These are phyloP conservation scores for Posidonia oceanica DNA, from an alignment of 116 monocot species.

Conservation along the genomic window DNA sequence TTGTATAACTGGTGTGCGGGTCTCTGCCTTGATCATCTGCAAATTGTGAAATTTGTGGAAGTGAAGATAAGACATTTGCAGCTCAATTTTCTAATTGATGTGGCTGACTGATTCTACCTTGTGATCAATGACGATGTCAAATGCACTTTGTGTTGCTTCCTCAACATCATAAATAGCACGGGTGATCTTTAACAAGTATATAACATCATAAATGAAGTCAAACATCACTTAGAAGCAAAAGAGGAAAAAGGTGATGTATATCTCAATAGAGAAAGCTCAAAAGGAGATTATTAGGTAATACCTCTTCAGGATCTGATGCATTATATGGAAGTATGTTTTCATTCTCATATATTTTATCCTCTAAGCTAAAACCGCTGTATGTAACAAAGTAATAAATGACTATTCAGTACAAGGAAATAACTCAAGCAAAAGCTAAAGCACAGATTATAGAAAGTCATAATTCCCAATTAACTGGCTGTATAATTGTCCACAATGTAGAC, in stretches of 20 bases:
- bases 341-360: constrained; percentile 87
- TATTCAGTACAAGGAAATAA: too few relatives aligned
- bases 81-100: not conserved
- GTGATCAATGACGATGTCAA: constrained; percentile 62
- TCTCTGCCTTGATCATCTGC: constrained; percentile 73
- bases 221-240: not conserved
- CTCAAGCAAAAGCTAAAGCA: too few relatives aligned
- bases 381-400: not conserved
- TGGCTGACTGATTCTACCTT: constrained; percentile 6
- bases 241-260: not conserved
- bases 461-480: too few relatives aligned
- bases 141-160: constrained; percentile 65
- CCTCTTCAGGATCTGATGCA: constrained; percentile 69
- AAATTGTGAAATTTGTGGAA: not conserved
- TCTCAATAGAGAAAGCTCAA: not conserved
- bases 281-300: constrained; percentile 7
- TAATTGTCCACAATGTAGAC: too few relatives aligned
- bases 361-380: constrained; percentile 76
- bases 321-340: constrained; percentile 56
- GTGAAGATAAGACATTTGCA: not conserved
- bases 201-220: not conserved
- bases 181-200: constrained; percentile 40
- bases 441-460: too few relatives aligned
- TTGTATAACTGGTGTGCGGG: constrained; percentile 62
- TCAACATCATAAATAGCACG: constrained; percentile 89